Percentiles rank a stretch among this genome's conserved stretches.
phyloP scores from a whole-genome alignment of 78 protist species.

The Mastigamoeba balamuthi region DNA sequence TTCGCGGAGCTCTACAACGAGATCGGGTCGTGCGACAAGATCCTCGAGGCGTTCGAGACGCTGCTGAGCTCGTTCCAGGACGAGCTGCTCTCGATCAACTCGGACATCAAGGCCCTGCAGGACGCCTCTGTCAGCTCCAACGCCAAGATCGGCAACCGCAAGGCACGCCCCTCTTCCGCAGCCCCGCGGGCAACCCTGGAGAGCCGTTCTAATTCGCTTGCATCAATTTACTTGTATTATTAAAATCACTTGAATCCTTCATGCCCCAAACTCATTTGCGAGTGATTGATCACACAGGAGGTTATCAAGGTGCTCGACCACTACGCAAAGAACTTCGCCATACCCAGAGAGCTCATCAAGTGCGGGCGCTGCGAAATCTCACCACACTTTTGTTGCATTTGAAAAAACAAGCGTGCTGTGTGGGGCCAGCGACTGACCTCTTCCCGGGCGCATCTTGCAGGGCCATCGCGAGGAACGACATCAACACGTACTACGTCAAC shows the following conservation, averaged over 20 bases:
- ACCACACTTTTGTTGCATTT: no score
- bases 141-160: neutral
- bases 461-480: neutral
- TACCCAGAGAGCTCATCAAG: neutral
- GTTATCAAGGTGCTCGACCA: neutral
- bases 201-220: no score
- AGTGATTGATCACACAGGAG: neutral
- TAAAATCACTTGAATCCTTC: no score
- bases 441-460: neutral
- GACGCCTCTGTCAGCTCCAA: neutral
- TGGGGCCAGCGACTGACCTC: no score
- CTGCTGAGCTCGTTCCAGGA: neutral
- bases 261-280: no score
- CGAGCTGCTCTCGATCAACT: neutral
- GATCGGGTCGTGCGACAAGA: neutral
- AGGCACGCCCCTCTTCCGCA: no score
- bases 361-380: no score
- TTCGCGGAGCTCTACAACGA: neutral
- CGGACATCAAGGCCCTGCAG: neutral
- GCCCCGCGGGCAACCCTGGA: no score
- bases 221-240: no score
- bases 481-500: neutral
- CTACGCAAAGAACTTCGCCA: neutral
- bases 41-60: neutral
- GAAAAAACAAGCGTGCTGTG: no score